A percentile compares a stretch with the other conserved stretches of the same genome.
phyloP scores from a whole-genome alignment of 805 yeast species.

The Kockiozyma suomiensis region DNA sequence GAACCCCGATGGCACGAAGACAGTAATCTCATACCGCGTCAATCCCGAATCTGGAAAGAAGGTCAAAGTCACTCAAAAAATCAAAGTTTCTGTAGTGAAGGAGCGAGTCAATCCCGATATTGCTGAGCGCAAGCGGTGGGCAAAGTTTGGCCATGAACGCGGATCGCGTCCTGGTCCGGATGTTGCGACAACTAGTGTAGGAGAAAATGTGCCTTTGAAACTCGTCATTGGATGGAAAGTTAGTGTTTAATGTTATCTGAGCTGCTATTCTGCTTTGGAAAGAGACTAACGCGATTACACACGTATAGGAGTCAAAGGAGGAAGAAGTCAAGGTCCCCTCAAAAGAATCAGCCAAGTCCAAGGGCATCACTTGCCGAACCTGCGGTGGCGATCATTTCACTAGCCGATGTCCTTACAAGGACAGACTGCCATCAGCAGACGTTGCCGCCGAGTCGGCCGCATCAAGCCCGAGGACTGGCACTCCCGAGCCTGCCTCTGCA shows the following conservation, averaged over 20 bases:
- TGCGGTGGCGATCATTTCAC: conserved; percentile 96
- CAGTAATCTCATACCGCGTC: conserved; percentile 71
- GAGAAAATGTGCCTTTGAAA: conserved; percentile 77
- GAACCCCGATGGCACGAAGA: conserved; percentile 87
- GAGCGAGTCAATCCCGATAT: conserved; percentile 83
- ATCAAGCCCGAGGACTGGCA: conserved; percentile 32
- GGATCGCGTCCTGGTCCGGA: conserved; percentile 82
- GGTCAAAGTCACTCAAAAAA: conserved; percentile 82
- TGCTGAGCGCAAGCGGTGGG: conserved; percentile 88
- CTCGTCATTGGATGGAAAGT: conserved; percentile 50
- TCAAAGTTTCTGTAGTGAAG: conserved; percentile 72
- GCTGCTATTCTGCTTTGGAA: background rate
- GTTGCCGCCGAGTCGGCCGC: conserved; percentile 42
- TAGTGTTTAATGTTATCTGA: background rate
- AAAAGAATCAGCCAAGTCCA: conserved; percentile 52
- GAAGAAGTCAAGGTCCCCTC: conserved; percentile 74
- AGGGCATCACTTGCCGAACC: conserved; percentile 70
- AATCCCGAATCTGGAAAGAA: conserved; percentile 77
- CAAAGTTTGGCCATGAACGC: conserved; percentile 81
- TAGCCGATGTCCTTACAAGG: conserved; percentile 93
- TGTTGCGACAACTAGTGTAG: conserved; percentile 81
- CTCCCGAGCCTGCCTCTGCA: conserved; percentile 41
- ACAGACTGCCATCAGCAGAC: conserved; percentile 65
- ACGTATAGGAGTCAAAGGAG: conserved; percentile 59
- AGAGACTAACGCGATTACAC: background rate